Evolutionary conservation across 2,329 filamentous ascomycete species (phyloP).

Genomic region (Chrysosporium keratinophilum): DNA sequence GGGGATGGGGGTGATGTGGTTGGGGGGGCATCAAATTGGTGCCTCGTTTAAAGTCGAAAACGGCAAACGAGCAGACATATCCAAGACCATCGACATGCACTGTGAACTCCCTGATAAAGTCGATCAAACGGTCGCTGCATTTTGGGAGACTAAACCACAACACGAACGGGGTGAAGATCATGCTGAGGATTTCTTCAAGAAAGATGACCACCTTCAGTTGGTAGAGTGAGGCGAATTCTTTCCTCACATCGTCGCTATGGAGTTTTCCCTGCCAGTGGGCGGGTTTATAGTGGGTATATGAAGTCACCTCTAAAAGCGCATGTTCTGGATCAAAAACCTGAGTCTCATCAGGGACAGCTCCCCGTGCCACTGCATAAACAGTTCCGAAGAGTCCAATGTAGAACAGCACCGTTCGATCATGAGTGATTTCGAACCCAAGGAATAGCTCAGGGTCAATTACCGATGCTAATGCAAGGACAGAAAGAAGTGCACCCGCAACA

Average conservation of each 20-base stretch:
- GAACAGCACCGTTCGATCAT: constrained; percentile 78
- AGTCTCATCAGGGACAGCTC: constrained; percentile 77
- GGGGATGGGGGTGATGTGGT: constrained; percentile 10
- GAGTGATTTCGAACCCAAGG: constrained; percentile 81
- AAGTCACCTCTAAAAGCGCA: constrained; percentile 76
- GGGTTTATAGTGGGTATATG: constrained; percentile 86
- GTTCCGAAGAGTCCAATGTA: constrained; percentile 75
- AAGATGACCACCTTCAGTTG: constrained; percentile 89
- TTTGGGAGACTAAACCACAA: constrained; percentile 76
- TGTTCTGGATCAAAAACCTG: constrained; percentile 86
- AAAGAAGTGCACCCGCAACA: constrained; percentile 72
- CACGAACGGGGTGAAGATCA: constrained; percentile 82
- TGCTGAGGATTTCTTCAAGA: constrained; percentile 80
- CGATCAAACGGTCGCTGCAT: constrained; percentile 84
- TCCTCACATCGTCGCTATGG: constrained; percentile 88
- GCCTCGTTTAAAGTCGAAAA: constrained; percentile 91
- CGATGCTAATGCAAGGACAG: constrained; percentile 72
- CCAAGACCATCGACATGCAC: constrained; percentile 93
- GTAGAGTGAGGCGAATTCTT: constrained; percentile 81
- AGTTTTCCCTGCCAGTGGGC: constrained; percentile 78
- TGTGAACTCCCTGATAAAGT: constrained; percentile 97
- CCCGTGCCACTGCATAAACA: constrained; percentile 72
- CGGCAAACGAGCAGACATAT: constrained; percentile 92
- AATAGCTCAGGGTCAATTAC: constrained; percentile 87
- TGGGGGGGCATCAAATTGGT: constrained; percentile 44